Percentiles rank a stretch among this genome's conserved stretches.
phyloP scores from a whole-genome alignment of 768 basidiomycete species.

The Russula sp. region DNA sequence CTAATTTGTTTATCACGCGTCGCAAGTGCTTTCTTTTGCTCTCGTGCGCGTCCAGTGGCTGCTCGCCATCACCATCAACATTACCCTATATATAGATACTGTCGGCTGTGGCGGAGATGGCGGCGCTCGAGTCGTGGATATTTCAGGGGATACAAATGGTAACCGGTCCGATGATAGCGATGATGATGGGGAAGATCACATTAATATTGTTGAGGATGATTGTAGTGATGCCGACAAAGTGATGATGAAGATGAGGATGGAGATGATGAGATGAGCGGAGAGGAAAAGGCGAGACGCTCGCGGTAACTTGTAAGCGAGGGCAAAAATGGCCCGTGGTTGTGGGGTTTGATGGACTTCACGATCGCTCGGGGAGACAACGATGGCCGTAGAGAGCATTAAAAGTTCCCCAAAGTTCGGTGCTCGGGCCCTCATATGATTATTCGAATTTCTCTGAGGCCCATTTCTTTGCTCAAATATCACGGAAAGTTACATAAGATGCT shows the following conservation, averaged over 20 bases:
- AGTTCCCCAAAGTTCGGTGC: too few relatives aligned
- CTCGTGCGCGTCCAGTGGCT: conserved; percentile 31
- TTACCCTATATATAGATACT: too few relatives aligned
- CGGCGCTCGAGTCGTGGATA: not conserved
- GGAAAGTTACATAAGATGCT: too few relatives aligned
- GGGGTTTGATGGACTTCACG: conserved; percentile 29
- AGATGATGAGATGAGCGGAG: conserved; percentile 9
- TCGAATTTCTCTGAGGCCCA: too few relatives aligned
- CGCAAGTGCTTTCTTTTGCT: conserved; percentile 77
- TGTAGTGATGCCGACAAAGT: not conserved
- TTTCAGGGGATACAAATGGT: not conserved
- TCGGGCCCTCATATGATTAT: too few relatives aligned
- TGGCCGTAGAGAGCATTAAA: not conserved
- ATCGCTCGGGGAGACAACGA: not conserved
- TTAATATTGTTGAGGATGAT: not conserved
- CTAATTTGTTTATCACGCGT: conserved; percentile 72
- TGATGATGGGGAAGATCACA: conserved; percentile 7
- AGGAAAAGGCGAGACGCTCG: conserved; percentile 24
- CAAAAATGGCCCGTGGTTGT: conserved; percentile 29
- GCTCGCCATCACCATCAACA: not conserved
- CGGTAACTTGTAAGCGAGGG: conserved; percentile 30
- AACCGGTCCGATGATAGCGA: not conserved
- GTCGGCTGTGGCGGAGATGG: not conserved
- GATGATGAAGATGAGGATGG: not conserved
- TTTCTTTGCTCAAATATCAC: too few relatives aligned